Evolutionary conservation across 2,329 filamentous ascomycete genomes (phyloP), one percentile per base, ranked within the genome.

Genomic region (Aspergillus transmontanensis): DNA sequence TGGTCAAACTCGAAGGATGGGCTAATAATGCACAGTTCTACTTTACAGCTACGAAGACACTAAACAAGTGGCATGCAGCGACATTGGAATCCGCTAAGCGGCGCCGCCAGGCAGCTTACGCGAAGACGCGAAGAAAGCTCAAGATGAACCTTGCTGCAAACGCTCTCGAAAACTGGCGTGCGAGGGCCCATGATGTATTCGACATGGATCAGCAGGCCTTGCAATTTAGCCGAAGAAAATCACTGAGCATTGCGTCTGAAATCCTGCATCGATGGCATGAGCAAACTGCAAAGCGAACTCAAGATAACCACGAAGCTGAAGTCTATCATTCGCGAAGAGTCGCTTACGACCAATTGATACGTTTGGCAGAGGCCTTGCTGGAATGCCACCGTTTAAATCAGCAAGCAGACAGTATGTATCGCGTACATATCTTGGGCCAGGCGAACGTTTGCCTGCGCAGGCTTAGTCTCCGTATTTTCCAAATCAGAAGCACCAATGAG

Each of bases 401-500:
- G 28, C 79, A 82, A 69, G 86, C 86, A 14, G 63, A 77, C 3
- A 73, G 76, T 1, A 77, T 86, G 41, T 72, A 80, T 57, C 79
- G 81, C 30, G 78, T 84, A 62, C 82, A 81, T 48, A 75, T 82
- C 5, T 79, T 84, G 14, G 75, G 80, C 28, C 74, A 81, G 4
- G 82, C 85, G 16, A 78, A 79, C 12, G 76, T 75, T 16, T 80
- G 79, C 28, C 75, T 88, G 61, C 85, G 84, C 70, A 85, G 82
- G 68, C 75, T 88, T n/a, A 86, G 84, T 59, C 84, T 87, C 75
- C 82, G 82, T 9, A 76, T 85, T 2, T 88, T 88, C 75, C 85
- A 86, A 46, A 75, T 85, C 5, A 78, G 79, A 28, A 81, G 82
- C 58, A 80, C 80, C 28, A 73, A 79, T 11, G 82, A 87, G 61